These are phyloP conservation scores for Comarum palustre DNA, from an alignment of 306 rosid species.

Conservation along the genomic window DNA sequence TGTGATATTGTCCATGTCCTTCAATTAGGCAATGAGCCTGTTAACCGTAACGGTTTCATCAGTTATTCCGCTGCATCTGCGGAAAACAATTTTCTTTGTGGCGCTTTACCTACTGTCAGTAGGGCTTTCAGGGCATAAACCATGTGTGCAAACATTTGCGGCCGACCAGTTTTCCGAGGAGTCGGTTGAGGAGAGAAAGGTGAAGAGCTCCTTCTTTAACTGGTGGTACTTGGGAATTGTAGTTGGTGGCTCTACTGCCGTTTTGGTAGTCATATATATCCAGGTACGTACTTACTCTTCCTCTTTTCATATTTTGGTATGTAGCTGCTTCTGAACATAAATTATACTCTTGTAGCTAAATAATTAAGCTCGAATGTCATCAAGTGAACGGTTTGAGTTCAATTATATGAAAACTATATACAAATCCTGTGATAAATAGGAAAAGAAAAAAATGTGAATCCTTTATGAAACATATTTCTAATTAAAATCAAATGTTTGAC, in stretches of 20 bases:
- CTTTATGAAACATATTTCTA: too few species aligned
- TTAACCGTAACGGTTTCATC: constrained; percentile 30
- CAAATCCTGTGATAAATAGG: too few species aligned
- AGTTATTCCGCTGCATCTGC: constrained; percentile 7
- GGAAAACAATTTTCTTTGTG: constrained; percentile 34
- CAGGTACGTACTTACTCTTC: constrained; percentile 40
- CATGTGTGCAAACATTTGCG: constrained; percentile 79
- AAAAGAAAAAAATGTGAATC: too few species aligned
- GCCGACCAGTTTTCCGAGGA: constrained; percentile 73
- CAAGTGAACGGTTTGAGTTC: too few species aligned
- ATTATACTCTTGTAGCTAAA: too few species aligned
- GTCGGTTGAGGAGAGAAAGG: constrained; percentile 44
- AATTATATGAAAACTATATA: too few species aligned
- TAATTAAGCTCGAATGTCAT: too few species aligned
- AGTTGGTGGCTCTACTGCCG: constrained; percentile 46
- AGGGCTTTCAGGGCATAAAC: constrained; percentile 70
- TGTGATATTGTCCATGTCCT: neutral
- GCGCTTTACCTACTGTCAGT: constrained; percentile 55
- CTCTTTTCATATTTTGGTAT: too few species aligned
- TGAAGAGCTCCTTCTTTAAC: constrained; percentile 65
- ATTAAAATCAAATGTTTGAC: too few species aligned
- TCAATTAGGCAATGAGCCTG: constrained; percentile 14
- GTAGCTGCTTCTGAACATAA: too few species aligned
- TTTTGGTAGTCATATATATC: constrained; percentile 46
- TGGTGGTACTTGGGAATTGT: constrained; percentile 75